phyloP scores from a whole-genome alignment of 1,284 basidiomycete genomes.

The Puccinia coronata region DNA sequence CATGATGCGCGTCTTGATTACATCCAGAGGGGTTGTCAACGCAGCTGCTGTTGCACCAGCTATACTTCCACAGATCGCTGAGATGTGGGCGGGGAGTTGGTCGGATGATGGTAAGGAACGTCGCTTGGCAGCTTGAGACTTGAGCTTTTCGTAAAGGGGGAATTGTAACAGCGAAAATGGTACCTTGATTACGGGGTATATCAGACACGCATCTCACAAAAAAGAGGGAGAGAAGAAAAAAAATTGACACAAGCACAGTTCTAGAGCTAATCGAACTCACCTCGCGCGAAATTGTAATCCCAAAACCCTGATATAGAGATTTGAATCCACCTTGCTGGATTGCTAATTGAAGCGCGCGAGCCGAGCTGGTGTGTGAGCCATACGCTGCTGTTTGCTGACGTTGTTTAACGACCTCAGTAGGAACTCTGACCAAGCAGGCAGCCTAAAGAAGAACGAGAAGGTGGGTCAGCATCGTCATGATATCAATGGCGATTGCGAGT shows the following conservation, averaged over 20 bases:
- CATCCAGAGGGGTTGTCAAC: slow-evolving; percentile 90
- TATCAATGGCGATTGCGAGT: not conserved
- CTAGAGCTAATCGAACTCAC: slow-evolving; percentile 60
- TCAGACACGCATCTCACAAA: not conserved
- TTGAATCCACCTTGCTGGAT: slow-evolving; percentile 66
- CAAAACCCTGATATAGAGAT: slow-evolving; percentile 79
- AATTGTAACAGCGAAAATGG: slow-evolving; percentile 98
- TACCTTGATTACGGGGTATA: slow-evolving; percentile 65
- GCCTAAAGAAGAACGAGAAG: slow-evolving; percentile 63
- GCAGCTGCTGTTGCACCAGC: slow-evolving; percentile 88
- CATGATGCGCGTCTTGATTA: slow-evolving; percentile 97
- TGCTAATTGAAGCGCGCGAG: slow-evolving; percentile 62
- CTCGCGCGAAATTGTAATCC: slow-evolving; percentile 75
- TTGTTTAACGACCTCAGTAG: slow-evolving; percentile 90
- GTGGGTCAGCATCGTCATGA: not conserved
- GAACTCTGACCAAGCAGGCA: slow-evolving; percentile 88
- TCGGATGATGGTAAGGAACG: slow-evolving; percentile 55
- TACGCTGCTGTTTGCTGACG: slow-evolving; percentile 75
- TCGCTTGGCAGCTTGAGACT: slow-evolving; percentile 65
- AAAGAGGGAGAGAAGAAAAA: too few species aligned
- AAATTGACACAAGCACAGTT: too few species aligned
- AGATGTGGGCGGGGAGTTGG: slow-evolving; percentile 74
- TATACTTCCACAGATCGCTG: slow-evolving; percentile 81
- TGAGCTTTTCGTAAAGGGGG: slow-evolving; percentile 89
- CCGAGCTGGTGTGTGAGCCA: slow-evolving; percentile 64